Percentiles rank a stretch among this genome's conserved stretches.
Evolutionary conservation across 768 basidiomycete species (phyloP).

Genomic region (Trametes maxima): DNA sequence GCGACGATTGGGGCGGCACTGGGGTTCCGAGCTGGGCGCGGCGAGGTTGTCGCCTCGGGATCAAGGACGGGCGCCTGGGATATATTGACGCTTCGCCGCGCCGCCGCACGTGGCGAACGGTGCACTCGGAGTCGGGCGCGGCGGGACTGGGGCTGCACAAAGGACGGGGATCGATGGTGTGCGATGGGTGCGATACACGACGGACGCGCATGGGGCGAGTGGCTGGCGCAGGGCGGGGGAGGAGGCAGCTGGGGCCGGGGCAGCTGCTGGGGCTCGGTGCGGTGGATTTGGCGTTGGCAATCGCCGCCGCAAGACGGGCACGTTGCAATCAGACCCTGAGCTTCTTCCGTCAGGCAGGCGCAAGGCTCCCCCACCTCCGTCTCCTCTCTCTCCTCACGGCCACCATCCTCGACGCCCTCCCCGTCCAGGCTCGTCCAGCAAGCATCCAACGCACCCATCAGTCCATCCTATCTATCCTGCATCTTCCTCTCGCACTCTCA

Average conservation of each 20-base stretch:
- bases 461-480: conserved; percentile 38
- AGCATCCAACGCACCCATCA: conserved; percentile 7
- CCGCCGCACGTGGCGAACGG: conserved; percentile 17
- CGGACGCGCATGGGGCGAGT: conserved; percentile 19
- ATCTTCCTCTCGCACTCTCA: conserved; percentile 28
- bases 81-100: conserved; percentile 3
- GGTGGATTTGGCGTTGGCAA: conserved; percentile 39
- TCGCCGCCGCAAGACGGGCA: conserved; percentile 63
- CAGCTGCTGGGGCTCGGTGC: too few species aligned
- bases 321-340: conserved; percentile 75
- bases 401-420: conserved; percentile 14
- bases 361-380: conserved; percentile 61
- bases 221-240: conserved; percentile 4
- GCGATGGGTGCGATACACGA: conserved; percentile 29
- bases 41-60: background rate
- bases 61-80: background rate
- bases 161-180: background rate
- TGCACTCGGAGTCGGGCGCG: conserved; percentile 2
- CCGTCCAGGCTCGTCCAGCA: conserved; percentile 28
- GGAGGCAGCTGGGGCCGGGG: conserved; percentile 5
- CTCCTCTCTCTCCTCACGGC: conserved; percentile 10
- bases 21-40: background rate
- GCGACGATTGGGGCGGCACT: background rate
- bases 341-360: conserved; percentile 47
- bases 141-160: background rate